A percentile compares a stretch with the other conserved stretches of the same genome.
Conservation (phyloP, 139 green algal genomes). For the Pleodorina starrii region DNA sequence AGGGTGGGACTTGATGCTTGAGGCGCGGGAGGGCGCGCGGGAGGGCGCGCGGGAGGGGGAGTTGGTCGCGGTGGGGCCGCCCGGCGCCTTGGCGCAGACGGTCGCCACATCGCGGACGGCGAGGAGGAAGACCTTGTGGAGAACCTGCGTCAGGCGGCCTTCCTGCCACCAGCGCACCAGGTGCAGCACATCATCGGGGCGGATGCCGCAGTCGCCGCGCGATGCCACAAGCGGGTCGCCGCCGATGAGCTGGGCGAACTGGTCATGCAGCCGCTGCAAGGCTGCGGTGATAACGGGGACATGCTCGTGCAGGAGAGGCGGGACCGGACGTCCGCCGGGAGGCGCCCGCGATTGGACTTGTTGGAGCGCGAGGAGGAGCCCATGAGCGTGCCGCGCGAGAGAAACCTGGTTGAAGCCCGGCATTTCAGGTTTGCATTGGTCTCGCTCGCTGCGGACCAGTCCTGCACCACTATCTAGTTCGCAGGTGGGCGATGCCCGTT, state of each 20-base stretch:
- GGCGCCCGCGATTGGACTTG: not conserved
- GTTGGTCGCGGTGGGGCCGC: not conserved
- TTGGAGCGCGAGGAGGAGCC: not conserved
- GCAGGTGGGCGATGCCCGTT: not conserved
- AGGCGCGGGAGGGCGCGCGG: not conserved
- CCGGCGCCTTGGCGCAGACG: constrained; percentile 7
- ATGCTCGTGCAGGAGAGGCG: constrained; percentile 21
- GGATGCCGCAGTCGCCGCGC: not conserved
- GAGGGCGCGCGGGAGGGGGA: not conserved
- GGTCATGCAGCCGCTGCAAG: not conserved
- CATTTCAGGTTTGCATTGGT: constrained; percentile 12
- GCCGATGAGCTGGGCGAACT: not conserved
- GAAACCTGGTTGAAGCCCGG: constrained; percentile 33
- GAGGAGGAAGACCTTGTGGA: not conserved
- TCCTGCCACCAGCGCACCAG: constrained; percentile 6
- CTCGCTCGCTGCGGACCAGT: not conserved
- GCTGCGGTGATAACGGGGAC: not conserved
- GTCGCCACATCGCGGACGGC: constrained; percentile 2
- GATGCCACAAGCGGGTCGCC: constrained; percentile 15
- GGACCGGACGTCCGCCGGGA: not conserved
- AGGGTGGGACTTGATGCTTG: too few relatives aligned
- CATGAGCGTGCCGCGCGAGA: not conserved
- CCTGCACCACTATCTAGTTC: not conserved
- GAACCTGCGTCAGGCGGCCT: not conserved
- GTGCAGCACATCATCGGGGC: not conserved